Base-by-base conservation (phyloP, 1,284 basidiomycete species). In the Neonothopanus nambi region DNA sequence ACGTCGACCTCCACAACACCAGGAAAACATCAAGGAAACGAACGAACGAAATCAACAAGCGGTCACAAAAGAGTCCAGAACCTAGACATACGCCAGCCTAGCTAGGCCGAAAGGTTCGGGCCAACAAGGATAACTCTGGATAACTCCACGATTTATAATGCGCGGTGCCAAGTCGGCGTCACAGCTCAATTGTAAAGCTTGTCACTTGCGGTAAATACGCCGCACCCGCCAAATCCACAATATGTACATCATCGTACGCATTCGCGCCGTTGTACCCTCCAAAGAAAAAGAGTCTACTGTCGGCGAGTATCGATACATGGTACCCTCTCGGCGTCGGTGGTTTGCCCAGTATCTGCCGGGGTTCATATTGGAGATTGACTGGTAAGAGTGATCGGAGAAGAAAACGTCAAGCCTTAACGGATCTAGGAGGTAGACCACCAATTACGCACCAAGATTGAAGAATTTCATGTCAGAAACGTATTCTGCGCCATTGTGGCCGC, bases 181-280 rank as follows among this genome's bases (percentile, higher is more conserved):
- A 54, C 28, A 57, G 36, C 51, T 82, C 78, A 57, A 87, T 80
- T 30, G 67, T 74, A 66, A 91, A 91, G 63, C 84, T 87, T 44
- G 90, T 92, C 17, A 96, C 93, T 69, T 96, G 93, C 0, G 93
- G 92, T n/a, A 96, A 73, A 71, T 95, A 97, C 33, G 93, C 92
- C 3, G 87, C 85, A 3, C 90, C 91, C 3, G 91, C 91, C 37
- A 96, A 79, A 64, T 97, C 94, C 42, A 96, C 76, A 35, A 86
- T 79, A 69, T 90, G 81, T 37, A 95, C 84, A 69, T 96, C 94
- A 62, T 94, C 91, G 65, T 85, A 93, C 11, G 92, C 85, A 2
- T 79, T 79, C 30, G 80, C 78, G 2, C 93, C 93, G 57, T 95
- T 91, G 66, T 90, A 95, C 36, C 94, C 94, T 33, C 94, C 94